These are phyloP conservation scores for Digitaria exilis DNA, from an alignment of 202 grass and related monocot genomes.

Conservation along the genomic window DNA sequence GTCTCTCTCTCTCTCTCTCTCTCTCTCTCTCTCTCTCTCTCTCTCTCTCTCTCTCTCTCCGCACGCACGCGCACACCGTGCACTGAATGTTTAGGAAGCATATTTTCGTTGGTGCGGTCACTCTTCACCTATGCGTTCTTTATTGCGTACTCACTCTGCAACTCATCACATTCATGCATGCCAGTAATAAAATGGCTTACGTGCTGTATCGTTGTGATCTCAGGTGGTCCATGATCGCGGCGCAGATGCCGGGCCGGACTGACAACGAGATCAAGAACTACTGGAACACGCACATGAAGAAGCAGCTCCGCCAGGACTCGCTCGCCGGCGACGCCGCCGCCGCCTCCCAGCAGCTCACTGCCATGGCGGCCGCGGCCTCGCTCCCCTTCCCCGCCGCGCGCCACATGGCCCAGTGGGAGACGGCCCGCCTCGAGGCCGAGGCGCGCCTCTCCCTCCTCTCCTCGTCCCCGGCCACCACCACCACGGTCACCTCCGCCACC, in stretches of 20 bases:
- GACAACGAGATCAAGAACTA: slow-evolving; percentile 99
- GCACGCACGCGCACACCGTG: too few relatives aligned
- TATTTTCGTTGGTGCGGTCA: neutral
- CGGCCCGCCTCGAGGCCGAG: slow-evolving; percentile 89
- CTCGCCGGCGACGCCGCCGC: slow-evolving; percentile 11
- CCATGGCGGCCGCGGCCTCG: neutral
- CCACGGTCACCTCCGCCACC: slow-evolving; percentile 31
- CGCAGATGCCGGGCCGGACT: slow-evolving; percentile 85
- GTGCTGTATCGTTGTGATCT: slow-evolving; percentile 7
- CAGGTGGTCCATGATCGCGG: slow-evolving; percentile 98
- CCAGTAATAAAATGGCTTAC: too few relatives aligned
- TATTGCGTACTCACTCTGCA: neutral
- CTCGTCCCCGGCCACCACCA: slow-evolving; percentile 49
- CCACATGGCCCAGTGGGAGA: slow-evolving; percentile 98
- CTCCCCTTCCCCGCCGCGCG: slow-evolving; percentile 41
- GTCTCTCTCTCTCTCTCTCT: too few relatives aligned
- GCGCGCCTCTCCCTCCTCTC: slow-evolving; percentile 81
- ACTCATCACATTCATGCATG: slow-evolving; percentile 3
- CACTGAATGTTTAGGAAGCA: too few relatives aligned
- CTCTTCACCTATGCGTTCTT: neutral
- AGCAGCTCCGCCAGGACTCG: slow-evolving; percentile 68
- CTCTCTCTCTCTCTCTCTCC: neutral
- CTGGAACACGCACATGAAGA: slow-evolving; percentile 99
- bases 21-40: too few relatives aligned
- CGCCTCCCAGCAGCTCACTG: neutral